phyloP scores from a whole-genome alignment of 2,329 filamentous ascomycete species.

The Hysterium pulicare region DNA sequence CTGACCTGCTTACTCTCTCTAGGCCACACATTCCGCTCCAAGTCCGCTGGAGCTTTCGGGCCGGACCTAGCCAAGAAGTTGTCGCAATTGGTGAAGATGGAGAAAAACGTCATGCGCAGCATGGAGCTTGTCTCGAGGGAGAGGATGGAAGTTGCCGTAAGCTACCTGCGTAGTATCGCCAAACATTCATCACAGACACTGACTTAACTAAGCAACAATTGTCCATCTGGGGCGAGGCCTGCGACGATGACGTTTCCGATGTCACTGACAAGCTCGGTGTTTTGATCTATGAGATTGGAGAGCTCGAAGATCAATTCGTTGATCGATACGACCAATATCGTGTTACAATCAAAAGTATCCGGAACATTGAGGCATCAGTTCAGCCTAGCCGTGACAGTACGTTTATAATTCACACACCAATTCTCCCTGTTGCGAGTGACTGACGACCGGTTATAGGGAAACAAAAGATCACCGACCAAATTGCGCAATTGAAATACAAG shows the following conservation, averaged over 20 bases:
- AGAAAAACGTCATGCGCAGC: constrained; percentile 99
- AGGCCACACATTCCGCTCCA: constrained; percentile 71
- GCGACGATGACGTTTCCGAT: constrained; percentile 97
- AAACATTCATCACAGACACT: neutral
- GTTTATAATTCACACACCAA: constrained; percentile 31
- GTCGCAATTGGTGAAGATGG: constrained; percentile 98
- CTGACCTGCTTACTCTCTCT: constrained; percentile 10
- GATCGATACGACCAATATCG: constrained; percentile 99
- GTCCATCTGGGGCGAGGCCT: constrained; percentile 92
- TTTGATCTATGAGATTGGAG: constrained; percentile 95
- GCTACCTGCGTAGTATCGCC: too few relatives aligned
- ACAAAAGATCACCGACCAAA: constrained; percentile 98
- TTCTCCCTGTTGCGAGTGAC: neutral
- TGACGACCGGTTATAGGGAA: constrained; percentile 60
- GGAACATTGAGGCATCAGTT: constrained; percentile 97
- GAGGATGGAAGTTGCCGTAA: constrained; percentile 96
- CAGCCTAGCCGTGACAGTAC: constrained; percentile 95
- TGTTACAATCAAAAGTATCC: constrained; percentile 98
- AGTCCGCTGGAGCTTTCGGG: constrained; percentile 72
- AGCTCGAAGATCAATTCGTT: constrained; percentile 96
- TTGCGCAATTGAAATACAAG: constrained; percentile 99
- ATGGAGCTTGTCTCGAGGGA: constrained; percentile 93
- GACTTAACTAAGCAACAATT: constrained; percentile 81
- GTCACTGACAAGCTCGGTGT: constrained; percentile 99
- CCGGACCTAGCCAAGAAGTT: constrained; percentile 97